Base-by-base conservation (phyloP, 2,329 filamentous ascomycete genomes). In the Colletotrichum sp. region DNA sequence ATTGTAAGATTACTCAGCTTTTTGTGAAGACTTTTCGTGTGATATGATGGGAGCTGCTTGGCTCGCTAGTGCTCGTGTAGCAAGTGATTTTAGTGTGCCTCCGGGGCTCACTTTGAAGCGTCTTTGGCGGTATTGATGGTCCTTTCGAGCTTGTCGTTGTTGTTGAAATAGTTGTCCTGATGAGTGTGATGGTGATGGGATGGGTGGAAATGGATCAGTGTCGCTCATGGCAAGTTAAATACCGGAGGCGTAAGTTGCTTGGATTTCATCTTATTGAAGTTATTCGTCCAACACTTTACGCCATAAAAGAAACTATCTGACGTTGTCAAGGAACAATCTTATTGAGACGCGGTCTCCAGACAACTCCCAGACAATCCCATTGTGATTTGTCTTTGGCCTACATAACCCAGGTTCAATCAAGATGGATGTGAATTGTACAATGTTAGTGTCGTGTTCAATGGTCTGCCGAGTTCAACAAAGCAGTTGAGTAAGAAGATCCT, bases 201-300 rank as follows among this genome's bases (percentile, higher is more conserved):
- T 48, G 43, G n/a, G 1, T 12, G n/a, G 2, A 1, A 21, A 52
- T 52, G n/a, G 0, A 48, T n/a, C 18, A 21, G 6, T 52, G 6
- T 13, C 43, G n/a, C 2, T 21, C 6, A 52, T 21, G 10, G 4
- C 5, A 21, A 3, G 1, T 52, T 52, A 52, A 48, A 0, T 52
- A 52, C n/a, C 43, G 21, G n/a, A 21, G 3, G n/a, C 5, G n/a
- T 5, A 2, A 1, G 2, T 2, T 21, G 0, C 12, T 21, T 21
- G n/a, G 6, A 52, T 21, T 48, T 48, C 43, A 48, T n/a, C 43
- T 21, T 2, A 13, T 52, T 52, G n/a, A 13, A 2, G 0, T 52
- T 21, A 10, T 52, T 21, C 10, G n/a, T 21, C 43, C 7, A 12
- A 12, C 43, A 52, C 4, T 48, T 7, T 21, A 13, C 43, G 1